Evolutionary conservation across 495 filamentous ascomycete genomes (phyloP).

Genomic region (Articulospora tetracladia): DNA sequence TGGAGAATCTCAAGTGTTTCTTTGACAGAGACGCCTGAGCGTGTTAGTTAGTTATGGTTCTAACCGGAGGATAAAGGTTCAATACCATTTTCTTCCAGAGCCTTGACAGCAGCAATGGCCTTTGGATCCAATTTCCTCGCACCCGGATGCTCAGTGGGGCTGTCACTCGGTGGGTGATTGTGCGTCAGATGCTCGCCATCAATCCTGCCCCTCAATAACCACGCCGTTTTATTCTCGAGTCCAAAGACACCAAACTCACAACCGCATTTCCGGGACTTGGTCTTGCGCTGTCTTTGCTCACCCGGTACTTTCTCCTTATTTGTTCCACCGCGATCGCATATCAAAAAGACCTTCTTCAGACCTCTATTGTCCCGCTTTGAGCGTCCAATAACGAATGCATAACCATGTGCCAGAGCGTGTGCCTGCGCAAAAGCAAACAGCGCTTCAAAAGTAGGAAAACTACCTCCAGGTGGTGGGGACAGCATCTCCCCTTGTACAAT

Average conservation of each 20-base stretch:
- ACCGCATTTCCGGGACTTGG: conserved; percentile 53
- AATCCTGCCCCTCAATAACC: conserved; percentile 51
- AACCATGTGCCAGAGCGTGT: conserved; percentile 53
- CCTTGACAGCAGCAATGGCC: conserved; percentile 53
- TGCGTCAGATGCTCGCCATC: conserved; percentile 45
- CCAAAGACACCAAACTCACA: conserved; percentile 57
- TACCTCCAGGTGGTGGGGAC: conserved; percentile 47
- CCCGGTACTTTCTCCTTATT: conserved; percentile 39
- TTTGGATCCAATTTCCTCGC: conserved; percentile 54
- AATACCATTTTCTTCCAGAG: conserved; percentile 48
- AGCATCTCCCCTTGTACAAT: conserved; percentile 38
- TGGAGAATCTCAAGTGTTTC: conserved; percentile 54
- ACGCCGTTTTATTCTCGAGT: conserved; percentile 52
- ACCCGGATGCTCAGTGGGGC: conserved; percentile 49
- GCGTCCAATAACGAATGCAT: conserved; percentile 53
- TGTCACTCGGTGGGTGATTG: conserved; percentile 54
- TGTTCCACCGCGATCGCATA: conserved; percentile 52
- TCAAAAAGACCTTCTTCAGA: conserved; percentile 54
- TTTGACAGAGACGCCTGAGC: conserved; percentile 46
- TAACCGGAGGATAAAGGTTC: no score
- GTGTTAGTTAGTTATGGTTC: conserved; percentile 6
- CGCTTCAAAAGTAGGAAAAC: conserved; percentile 49
- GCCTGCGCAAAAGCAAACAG: conserved; percentile 47
- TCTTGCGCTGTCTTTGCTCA: conserved; percentile 51
- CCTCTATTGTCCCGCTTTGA: conserved; percentile 53